Base-by-base conservation (phyloP, 2,329 filamentous ascomycete species). In the Myriangium duriaei region DNA sequence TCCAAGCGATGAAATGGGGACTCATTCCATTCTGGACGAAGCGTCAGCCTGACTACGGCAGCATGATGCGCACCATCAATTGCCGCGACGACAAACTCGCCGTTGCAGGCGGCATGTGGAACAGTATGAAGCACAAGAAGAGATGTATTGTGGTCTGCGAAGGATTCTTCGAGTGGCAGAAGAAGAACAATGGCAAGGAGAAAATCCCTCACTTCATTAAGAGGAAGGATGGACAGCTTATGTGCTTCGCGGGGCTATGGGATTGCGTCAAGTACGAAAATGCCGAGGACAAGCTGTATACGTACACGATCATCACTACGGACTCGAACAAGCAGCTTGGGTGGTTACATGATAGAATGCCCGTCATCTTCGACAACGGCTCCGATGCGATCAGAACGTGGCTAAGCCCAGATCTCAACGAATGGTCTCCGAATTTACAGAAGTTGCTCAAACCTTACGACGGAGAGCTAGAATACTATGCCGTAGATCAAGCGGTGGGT, bases 161-260 rank as follows among this genome's bases (percentile, higher is more conserved):
- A 58, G 91, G 91, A 1, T 98, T 96, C 59, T 98, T 85, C 52
- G 91, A 98, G 59, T 96, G 91, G 91, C 64, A 92, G 42, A 88
- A 88, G 59, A 83, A 79, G 50, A 79, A 73, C 51, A 69, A 70
- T 1, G 71, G 74, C 5, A 87, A 81, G 48, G 80, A 91, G 38
- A 92, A 84, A 60, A 63, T 88, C 2, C 88, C 91, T 9, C 77
- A 96, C 58, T 95, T 77, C 51, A 72, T 85, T 14, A 87, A 79
- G 59, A 69, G 86, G 17, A 81, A 76, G 48, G 88, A 96, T 54
- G 82, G 81, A 0, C 72, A 76, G 49, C 62, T 95, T 49, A 83
- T 94, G 79, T 88, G 76, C 51, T 78, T 96, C 50, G 88, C 88
- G 9, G 91, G 88, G 0, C 60, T 98, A 4, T 98, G 86, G 85